A percentile compares a stretch with the other conserved stretches of the same genome.
Conservation (phyloP, 345 rosid genomes). For the Populus alba region DNA sequence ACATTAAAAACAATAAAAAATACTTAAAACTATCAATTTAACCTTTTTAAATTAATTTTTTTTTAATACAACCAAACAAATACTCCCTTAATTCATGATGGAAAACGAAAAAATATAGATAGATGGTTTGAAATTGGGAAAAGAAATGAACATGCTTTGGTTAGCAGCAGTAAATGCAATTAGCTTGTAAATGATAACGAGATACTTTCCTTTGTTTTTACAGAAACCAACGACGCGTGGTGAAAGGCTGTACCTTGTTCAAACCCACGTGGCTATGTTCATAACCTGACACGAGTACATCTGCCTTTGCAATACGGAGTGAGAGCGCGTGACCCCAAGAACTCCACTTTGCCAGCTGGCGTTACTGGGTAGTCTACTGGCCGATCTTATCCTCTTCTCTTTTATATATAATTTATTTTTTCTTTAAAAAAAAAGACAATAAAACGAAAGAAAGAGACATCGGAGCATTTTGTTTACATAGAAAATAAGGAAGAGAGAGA, state of each 20-base stretch:
- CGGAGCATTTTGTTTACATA: neutral
- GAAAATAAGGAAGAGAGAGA: neutral
- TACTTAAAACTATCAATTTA: too few species aligned
- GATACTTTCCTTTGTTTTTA: neutral
- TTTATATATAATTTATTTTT: neutral
- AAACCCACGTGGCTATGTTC: constrained; percentile 1
- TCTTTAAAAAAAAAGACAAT: constrained; percentile 1
- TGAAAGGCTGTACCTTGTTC: neutral
- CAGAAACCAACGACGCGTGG: constrained; percentile 9
- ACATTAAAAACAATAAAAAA: too few species aligned
- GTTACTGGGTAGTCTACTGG: constrained; percentile 44
- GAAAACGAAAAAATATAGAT: too few species aligned
- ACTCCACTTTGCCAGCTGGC: constrained; percentile 53
- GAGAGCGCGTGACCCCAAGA: constrained; percentile 37
- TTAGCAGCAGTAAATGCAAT: neutral
- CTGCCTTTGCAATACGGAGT: constrained; percentile 14
- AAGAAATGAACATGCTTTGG: neutral
- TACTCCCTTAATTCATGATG: too few species aligned
- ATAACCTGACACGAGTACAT: constrained; percentile 2
- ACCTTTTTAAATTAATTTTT: too few species aligned
- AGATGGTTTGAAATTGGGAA: neutral
- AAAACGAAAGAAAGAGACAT: neutral
- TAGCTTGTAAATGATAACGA: constrained; percentile 7
- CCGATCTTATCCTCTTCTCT: constrained; percentile 67
- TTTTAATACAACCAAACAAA: too few species aligned